Conservation (phyloP, 2,329 filamentous ascomycete species). For the Sporothrix sp. region DNA sequence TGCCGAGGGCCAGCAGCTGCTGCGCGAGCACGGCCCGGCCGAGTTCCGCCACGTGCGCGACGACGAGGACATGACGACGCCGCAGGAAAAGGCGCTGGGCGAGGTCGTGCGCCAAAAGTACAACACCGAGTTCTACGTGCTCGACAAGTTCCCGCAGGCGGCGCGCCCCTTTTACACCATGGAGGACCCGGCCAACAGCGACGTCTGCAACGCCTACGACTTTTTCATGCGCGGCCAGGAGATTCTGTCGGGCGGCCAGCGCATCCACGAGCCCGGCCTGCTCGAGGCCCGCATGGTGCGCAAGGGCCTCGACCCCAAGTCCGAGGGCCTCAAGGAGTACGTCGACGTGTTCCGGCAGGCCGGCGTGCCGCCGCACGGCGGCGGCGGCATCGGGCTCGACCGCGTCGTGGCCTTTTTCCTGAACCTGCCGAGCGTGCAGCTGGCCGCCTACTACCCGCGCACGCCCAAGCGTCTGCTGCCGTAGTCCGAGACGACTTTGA, state of each 20-base stretch:
- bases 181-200: constrained; percentile 57
- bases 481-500: too few species aligned
- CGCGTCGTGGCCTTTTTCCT: constrained; percentile 63
- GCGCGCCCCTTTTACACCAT: constrained; percentile 91
- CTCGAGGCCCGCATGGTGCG: constrained; percentile 68
- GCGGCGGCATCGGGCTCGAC: constrained; percentile 81
- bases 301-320: constrained; percentile 71
- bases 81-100: constrained; percentile 82
- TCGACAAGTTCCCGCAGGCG: constrained; percentile 89
- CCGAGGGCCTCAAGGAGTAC: constrained; percentile 71
- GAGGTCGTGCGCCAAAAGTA: constrained; percentile 79
- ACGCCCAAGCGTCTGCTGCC: constrained; percentile 50
- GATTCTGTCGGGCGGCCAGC: constrained; percentile 83
- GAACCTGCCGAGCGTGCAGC: constrained; percentile 47
- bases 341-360: constrained; percentile 69
- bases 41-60: constrained; percentile 61
- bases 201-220: constrained; percentile 56
- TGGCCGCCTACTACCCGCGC: constrained; percentile 48
- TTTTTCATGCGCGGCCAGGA: constrained; percentile 91
- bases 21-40: constrained; percentile 61
- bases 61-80: constrained; percentile 70
- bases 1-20: constrained; percentile 65
- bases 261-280: constrained; percentile 70
- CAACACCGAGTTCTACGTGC: constrained; percentile 89
- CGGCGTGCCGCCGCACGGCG: constrained; percentile 78